A percentile compares a stretch with the other conserved stretches of the same genome.
phyloP scores from a whole-genome alignment of 1,284 basidiomycete genomes.

The Puccinia polysora region DNA sequence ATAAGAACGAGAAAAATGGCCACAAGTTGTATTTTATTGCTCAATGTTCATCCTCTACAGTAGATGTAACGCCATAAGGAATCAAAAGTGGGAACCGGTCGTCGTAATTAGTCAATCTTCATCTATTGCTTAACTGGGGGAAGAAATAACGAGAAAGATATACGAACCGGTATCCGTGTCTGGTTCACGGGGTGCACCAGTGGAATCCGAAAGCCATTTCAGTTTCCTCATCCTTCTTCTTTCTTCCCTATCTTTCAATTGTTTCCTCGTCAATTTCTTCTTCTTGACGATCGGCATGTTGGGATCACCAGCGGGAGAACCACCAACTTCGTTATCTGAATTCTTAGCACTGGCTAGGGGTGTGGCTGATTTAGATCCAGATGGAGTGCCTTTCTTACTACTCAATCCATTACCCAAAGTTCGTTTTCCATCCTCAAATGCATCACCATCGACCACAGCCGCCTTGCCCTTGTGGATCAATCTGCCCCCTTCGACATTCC shows the following conservation, averaged over 20 bases:
- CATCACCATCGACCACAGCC: slow-evolving; percentile 70
- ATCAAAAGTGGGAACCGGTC: no score
- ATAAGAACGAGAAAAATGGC: no score
- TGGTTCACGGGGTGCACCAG: slow-evolving; percentile 60
- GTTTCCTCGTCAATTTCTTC: slow-evolving; percentile 68
- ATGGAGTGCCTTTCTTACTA: slow-evolving; percentile 64
- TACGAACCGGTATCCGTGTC: slow-evolving; percentile 51
- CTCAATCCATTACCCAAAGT: slow-evolving; percentile 63
- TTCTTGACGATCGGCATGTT: slow-evolving; percentile 64
- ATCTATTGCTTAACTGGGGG: no score
- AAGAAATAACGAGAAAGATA: no score
- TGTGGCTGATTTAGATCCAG: slow-evolving; percentile 37
- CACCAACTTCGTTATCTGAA: slow-evolving; percentile 60
- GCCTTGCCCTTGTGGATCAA: slow-evolving; percentile 83
- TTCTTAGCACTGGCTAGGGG: slow-evolving; percentile 40
- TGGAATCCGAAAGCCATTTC: slow-evolving; percentile 67
- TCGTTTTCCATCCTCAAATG: slow-evolving; percentile 57
- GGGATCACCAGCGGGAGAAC: slow-evolving; percentile 59
- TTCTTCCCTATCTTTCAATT: slow-evolving; percentile 74
- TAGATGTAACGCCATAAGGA: no score
- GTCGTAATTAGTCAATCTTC: no score
- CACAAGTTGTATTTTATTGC: no score
- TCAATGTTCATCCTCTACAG: no score
- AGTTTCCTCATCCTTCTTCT: slow-evolving; percentile 71
- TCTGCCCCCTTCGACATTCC: slow-evolving; percentile 63